A percentile compares a stretch with the other conserved stretches of the same genome.
Evolutionary conservation across 192 early-diverging fungal genomes (phyloP).

Genomic region (Podila epicladia): DNA sequence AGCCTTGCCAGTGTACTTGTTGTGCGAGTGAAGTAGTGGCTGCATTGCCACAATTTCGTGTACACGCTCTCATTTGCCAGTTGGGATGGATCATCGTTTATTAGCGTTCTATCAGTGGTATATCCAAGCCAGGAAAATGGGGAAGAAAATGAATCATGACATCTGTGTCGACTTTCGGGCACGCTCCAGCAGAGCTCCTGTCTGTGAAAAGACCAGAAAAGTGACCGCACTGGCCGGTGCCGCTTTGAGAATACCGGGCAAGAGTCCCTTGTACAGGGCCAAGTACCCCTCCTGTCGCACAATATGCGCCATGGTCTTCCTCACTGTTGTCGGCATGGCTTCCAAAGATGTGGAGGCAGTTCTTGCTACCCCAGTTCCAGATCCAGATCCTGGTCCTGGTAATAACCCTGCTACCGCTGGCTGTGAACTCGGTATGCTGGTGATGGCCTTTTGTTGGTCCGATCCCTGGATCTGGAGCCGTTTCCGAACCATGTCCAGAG

Average conservation of each 20-base stretch:
- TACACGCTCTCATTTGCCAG: no score
- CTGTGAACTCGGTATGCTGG: not conserved
- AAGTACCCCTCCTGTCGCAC: conserved; percentile 78
- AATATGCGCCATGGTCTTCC: conserved; percentile 71
- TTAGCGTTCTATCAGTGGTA: no score
- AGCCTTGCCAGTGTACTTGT: no score
- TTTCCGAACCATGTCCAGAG: conserved; percentile 88
- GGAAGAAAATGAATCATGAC: no score
- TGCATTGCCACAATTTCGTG: no score
- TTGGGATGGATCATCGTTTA: no score
- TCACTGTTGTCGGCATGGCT: conserved; percentile 60
- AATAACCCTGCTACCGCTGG: conserved; percentile 34
- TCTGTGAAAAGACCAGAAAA: conserved; percentile 84
- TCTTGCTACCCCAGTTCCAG: not conserved
- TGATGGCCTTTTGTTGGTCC: conserved; percentile 35
- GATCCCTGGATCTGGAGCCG: conserved; percentile 69
- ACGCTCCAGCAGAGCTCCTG: conserved; percentile 61
- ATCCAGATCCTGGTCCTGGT: not conserved
- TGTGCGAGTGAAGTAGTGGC: no score
- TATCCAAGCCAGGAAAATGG: no score
- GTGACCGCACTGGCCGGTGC: conserved; percentile 87
- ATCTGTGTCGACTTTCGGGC: not conserved
- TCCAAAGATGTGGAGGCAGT: conserved; percentile 11
- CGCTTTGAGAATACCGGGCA: conserved; percentile 87
- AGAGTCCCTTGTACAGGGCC: conserved; percentile 89